phyloP scores from a whole-genome alignment of 495 filamentous ascomycete genomes.

The Sporormia fimetaria region DNA sequence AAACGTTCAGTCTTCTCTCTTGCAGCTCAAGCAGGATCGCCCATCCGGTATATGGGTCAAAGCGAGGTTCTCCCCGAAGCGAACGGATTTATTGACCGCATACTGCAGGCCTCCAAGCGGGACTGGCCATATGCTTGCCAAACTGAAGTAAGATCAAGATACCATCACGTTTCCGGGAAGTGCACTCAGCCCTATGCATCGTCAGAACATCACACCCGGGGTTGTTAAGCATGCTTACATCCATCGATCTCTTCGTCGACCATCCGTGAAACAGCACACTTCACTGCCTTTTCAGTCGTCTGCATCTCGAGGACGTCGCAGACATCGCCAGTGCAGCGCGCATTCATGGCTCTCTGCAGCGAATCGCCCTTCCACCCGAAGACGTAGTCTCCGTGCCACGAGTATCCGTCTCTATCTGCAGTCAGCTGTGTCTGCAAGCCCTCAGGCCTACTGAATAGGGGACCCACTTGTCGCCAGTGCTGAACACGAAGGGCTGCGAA shows the following conservation, averaged over 20 bases:
- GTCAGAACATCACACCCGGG: too few species aligned
- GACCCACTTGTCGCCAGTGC: conserved; percentile 23
- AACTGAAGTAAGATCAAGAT: too few species aligned
- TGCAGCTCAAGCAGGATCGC: too few species aligned
- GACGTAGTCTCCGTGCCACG: conserved; percentile 37
- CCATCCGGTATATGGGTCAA: too few species aligned
- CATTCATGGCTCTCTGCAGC: conserved; percentile 28
- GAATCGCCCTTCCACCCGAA: conserved; percentile 24
- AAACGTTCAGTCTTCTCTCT: too few species aligned
- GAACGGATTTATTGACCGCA: too few species aligned
- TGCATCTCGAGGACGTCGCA: conserved; percentile 38
- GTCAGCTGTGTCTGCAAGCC: not conserved
- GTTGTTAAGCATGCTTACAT: too few species aligned
- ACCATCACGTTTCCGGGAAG: too few species aligned
- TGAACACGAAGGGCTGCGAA: conserved; percentile 19
- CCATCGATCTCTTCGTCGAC: conserved; percentile 38
- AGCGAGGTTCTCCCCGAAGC: too few species aligned
- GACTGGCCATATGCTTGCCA: too few species aligned
- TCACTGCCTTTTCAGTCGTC: conserved; percentile 34
- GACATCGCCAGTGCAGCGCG: conserved; percentile 38
- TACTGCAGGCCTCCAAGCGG: too few species aligned
- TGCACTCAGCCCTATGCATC: too few species aligned
- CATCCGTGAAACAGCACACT: conserved; percentile 36
- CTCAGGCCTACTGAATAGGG: not conserved
- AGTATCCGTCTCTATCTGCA: conserved; percentile 22